phyloP scores from a whole-genome alignment of 116 monocot genomes.

The Dioscorea cayenensis region DNA sequence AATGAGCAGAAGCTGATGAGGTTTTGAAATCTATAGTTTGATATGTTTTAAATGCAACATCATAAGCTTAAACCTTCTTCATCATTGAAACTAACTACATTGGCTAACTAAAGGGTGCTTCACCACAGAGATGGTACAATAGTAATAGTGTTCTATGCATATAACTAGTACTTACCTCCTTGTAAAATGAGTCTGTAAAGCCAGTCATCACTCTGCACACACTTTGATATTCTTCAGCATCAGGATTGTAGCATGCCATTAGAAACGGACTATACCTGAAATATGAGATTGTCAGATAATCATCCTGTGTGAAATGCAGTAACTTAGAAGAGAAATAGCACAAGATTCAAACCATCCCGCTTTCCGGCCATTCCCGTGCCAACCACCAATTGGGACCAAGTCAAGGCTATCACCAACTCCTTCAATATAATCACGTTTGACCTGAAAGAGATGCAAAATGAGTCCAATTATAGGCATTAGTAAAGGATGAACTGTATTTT shows the following conservation, averaged over 20 bases:
- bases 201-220: constrained; percentile 97
- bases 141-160: neutral
- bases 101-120: too few species aligned
- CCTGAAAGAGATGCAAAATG: constrained; percentile 27
- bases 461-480: neutral
- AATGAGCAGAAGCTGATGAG: neutral
- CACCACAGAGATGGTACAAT: too few species aligned
- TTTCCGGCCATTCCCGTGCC: constrained; percentile 97
- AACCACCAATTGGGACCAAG: constrained; percentile 95
- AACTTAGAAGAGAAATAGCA: neutral
- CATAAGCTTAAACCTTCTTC: too few species aligned
- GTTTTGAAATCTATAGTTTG: neutral
- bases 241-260: constrained; percentile 93
- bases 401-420: constrained; percentile 82
- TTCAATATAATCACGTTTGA: constrained; percentile 95
- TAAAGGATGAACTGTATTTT: neutral
- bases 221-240: constrained; percentile 89
- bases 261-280: constrained; percentile 98
- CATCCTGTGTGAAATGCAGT: neutral
- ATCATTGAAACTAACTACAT: too few species aligned
- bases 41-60: too few species aligned
- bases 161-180: constrained; percentile 40
- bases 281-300: neutral
- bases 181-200: constrained; percentile 90
- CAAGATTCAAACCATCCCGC: constrained; percentile 63